Conservation (phyloP, 257 asterid genomes). For the Solanum tarijense region DNA sequence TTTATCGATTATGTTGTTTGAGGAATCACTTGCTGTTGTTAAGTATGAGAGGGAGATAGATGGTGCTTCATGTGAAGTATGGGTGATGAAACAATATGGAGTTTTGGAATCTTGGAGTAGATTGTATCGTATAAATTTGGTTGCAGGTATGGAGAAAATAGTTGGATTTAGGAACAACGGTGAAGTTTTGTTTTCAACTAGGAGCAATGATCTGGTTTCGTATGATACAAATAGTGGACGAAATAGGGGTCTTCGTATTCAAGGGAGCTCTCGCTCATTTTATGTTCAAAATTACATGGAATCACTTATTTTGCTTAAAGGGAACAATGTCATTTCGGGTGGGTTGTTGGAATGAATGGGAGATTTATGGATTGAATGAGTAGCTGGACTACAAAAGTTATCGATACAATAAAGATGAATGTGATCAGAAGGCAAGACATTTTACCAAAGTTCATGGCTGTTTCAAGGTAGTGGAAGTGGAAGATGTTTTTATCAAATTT, state of each 20-base stretch:
- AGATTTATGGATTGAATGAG: background rate
- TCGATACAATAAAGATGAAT: background rate
- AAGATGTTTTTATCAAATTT: background rate
- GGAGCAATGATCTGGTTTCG: conserved; percentile 11
- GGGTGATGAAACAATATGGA: conserved; percentile 53
- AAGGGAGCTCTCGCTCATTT: conserved; percentile 27
- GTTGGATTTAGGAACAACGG: conserved; percentile 35
- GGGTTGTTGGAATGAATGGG: background rate
- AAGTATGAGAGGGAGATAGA: conserved; percentile 5
- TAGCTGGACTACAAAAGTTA: background rate
- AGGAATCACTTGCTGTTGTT: conserved; percentile 27
- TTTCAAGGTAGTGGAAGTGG: background rate
- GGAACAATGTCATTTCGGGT: background rate
- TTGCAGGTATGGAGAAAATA: conserved; percentile 12
- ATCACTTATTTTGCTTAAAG: conserved; percentile 32
- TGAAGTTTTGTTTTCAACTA: conserved; percentile 25
- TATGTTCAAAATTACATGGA: conserved; percentile 27
- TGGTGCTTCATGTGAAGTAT: conserved; percentile 22
- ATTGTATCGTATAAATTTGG: conserved; percentile 25
- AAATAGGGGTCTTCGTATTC: conserved; percentile 14
- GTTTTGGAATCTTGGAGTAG: conserved; percentile 45
- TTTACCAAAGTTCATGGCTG: background rate
- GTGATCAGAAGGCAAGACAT: background rate
- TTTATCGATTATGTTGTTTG: conserved; percentile 9
- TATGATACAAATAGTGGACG: conserved; percentile 14